Evolutionary conservation across 257 asterid genomes (phyloP).

Genomic region (Asclepias syriaca): DNA sequence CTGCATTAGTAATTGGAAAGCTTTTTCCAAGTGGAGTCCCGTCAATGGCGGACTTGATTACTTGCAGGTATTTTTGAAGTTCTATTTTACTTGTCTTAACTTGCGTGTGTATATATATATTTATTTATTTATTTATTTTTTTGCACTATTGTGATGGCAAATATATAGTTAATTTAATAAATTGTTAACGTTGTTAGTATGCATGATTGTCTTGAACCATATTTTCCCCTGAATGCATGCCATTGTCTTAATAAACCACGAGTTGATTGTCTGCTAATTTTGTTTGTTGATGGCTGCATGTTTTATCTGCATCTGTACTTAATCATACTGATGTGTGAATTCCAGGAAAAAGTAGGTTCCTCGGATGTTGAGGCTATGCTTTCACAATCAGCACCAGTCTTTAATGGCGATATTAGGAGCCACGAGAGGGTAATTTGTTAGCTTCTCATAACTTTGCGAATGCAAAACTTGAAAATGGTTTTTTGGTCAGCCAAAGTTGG

Average conservation of each 20-base stretch:
- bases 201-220: background rate
- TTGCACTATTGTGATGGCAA: background rate
- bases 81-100: background rate
- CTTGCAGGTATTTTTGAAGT: conserved; percentile 50
- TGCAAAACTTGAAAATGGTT: background rate
- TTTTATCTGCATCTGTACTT: conserved; percentile 2
- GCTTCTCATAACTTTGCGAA: conserved; percentile 11
- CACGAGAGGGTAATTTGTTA: conserved; percentile 73
- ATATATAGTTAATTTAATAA: background rate
- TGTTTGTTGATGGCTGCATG: background rate
- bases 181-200: background rate
- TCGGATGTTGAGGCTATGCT: conserved; percentile 80
- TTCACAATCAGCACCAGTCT: conserved; percentile 77
- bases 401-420: conserved; percentile 88
- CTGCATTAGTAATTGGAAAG: conserved; percentile 69
- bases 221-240: background rate
- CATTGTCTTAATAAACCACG: too few relatives aligned
- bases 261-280: background rate
- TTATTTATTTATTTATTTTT: background rate
- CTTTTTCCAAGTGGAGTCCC: conserved; percentile 71
- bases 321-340: conserved; percentile 13
- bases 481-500: background rate
- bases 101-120: background rate
- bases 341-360: conserved; percentile 63
- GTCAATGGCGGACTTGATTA: conserved; percentile 76